Conservation (phyloP, 768 basidiomycete genomes). For the Amanita polypyramis region DNA sequence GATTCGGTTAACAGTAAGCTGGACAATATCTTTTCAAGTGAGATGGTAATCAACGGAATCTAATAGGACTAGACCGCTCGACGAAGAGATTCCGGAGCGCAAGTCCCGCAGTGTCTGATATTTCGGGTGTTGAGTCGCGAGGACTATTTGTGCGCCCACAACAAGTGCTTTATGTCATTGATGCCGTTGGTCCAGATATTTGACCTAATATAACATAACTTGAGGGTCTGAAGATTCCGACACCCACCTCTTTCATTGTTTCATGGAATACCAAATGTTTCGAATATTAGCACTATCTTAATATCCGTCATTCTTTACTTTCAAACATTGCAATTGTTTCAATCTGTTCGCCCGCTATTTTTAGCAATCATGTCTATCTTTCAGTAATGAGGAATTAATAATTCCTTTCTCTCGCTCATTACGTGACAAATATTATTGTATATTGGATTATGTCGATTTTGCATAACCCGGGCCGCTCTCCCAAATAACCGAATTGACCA, state of each 20-base stretch:
- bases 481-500: too few species aligned
- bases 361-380: too few species aligned
- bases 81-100: conserved; percentile 63
- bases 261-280: background rate
- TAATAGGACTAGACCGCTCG: conserved; percentile 33
- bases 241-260: background rate
- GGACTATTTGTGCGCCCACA: conserved; percentile 80
- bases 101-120: conserved; percentile 54
- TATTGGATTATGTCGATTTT: too few species aligned
- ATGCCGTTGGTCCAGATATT: conserved; percentile 62
- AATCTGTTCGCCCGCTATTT: too few species aligned
- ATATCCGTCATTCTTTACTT: too few species aligned
- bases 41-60: conserved; percentile 32
- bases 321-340: too few species aligned
- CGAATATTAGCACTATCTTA: too few species aligned
- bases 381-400: too few species aligned
- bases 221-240: too few species aligned
- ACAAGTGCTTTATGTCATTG: conserved; percentile 80
- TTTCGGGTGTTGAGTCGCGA: conserved; percentile 44
- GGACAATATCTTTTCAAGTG: conserved; percentile 25
- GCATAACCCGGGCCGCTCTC: too few species aligned
- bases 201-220: conserved; percentile 23
- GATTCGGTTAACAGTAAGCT: conserved; percentile 3
- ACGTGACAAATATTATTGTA: too few species aligned
- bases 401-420: too few species aligned